Evolutionary conservation across 2,329 filamentous ascomycete genomes (phyloP).

Genomic region (Pseudopithomyces chartarum): DNA sequence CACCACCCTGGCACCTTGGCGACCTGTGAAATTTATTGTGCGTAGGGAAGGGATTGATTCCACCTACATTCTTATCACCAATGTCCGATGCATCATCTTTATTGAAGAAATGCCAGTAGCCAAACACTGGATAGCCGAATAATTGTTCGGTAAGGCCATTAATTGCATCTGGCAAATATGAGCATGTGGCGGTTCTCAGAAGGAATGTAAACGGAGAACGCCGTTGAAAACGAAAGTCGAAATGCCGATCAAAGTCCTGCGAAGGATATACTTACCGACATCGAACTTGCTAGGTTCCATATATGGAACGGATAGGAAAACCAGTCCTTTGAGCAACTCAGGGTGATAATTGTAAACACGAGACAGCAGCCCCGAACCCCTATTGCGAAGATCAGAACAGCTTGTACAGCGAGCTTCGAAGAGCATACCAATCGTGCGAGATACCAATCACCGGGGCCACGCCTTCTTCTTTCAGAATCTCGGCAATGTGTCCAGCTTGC

Average conservation of each 20-base stretch:
- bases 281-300: not conserved
- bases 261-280: not conserved
- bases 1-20: too few species aligned
- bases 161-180: not conserved
- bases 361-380: not conserved
- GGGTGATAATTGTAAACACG: not conserved
- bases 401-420: not conserved
- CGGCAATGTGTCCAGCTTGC: not conserved
- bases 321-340: not conserved
- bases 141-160: not conserved
- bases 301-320: not conserved
- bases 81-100: not conserved
- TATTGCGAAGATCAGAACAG: not conserved
- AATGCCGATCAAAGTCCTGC: not conserved
- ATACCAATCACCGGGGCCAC: not conserved
- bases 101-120: not conserved
- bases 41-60: too few species aligned
- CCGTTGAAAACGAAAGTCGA: not conserved
- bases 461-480: not conserved
- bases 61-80: not conserved
- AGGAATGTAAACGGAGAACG: not conserved
- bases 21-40: too few species aligned
- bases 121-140: not conserved
- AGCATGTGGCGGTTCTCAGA: not conserved
- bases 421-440: not conserved